Evolutionary conservation across 352 stramenopile species (phyloP).

Genomic region (Phytophthora colocasiae): DNA sequence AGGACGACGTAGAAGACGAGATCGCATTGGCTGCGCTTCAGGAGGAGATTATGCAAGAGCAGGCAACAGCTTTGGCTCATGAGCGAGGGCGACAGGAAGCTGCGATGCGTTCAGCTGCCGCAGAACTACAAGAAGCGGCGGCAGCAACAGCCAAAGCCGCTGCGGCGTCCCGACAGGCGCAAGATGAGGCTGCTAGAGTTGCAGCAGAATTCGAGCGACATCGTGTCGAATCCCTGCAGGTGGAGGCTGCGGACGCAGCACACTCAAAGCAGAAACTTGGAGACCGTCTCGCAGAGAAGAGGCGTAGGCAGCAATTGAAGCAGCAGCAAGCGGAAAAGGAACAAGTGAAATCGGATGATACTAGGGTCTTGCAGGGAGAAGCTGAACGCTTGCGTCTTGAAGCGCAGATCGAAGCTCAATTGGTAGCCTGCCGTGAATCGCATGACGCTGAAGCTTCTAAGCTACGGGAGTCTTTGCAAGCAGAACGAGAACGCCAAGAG

Average conservation of each 20-base stretch:
- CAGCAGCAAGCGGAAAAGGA: conserved; percentile 13
- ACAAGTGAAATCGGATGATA: not conserved
- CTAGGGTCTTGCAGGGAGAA: conserved; percentile 25
- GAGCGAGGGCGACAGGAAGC: conserved; percentile 51
- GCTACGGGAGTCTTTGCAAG: conserved; percentile 35
- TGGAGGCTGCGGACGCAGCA: conserved; percentile 44
- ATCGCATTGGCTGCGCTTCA: conserved; percentile 35
- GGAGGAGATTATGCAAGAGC: conserved; percentile 35
- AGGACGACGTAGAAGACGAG: conserved; percentile 35
- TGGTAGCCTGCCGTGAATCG: conserved; percentile 34
- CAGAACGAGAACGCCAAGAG: conserved; percentile 61
- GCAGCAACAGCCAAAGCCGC: conserved; percentile 48
- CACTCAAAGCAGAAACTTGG: conserved; percentile 74
- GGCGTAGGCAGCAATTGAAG: conserved; percentile 34
- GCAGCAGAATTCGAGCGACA: conserved; percentile 65
- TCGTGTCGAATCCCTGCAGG: conserved; percentile 48
- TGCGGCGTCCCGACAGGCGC: conserved; percentile 51
- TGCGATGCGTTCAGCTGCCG: conserved; percentile 44
- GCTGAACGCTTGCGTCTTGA: conserved; percentile 31
- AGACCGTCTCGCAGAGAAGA: conserved; percentile 70
- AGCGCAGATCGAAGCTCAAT: conserved; percentile 34
- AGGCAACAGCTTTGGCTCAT: conserved; percentile 39
- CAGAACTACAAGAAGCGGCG: conserved; percentile 38
- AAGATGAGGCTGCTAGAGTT: conserved; percentile 60
- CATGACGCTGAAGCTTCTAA: conserved; percentile 41